A percentile compares a stretch with the other conserved stretches of the same genome.
Evolutionary conservation across 768 basidiomycete species (phyloP).

Genomic region (Symmetrospora coprosmae): DNA sequence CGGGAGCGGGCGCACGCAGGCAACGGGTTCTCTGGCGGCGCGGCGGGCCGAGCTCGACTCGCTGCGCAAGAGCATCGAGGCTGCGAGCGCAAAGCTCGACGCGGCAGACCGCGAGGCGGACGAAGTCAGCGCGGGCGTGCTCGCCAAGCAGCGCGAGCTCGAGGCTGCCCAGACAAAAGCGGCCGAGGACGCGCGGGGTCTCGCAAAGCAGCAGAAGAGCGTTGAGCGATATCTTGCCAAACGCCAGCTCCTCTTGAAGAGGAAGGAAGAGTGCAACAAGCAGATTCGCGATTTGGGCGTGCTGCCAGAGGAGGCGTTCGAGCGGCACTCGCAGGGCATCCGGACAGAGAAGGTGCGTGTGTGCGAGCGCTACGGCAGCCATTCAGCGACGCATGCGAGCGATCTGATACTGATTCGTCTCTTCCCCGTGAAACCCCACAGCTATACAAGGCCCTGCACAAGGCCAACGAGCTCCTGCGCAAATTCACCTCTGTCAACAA

Average conservation of each 20-base stretch:
- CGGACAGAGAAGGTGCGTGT: slow-evolving; percentile 58
- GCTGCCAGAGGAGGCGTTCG: slow-evolving; percentile 89
- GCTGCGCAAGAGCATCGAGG: slow-evolving; percentile 53
- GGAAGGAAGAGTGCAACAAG: slow-evolving; percentile 87
- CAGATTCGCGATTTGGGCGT: slow-evolving; percentile 94
- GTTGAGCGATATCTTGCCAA: slow-evolving; percentile 90
- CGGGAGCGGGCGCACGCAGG: slow-evolving; percentile 40
- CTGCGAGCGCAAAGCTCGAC: slow-evolving; percentile 51
- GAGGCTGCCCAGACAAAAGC: slow-evolving; percentile 72
- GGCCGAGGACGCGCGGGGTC: slow-evolving; percentile 66
- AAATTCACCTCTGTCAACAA: slow-evolving; percentile 98
- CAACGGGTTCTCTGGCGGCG: slow-evolving; percentile 53
- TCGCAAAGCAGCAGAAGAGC: slow-evolving; percentile 84
- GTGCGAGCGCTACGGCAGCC: no score
- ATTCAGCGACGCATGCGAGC: not conserved
- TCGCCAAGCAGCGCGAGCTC: slow-evolving; percentile 40
- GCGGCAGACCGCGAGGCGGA: no score
- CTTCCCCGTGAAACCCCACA: slow-evolving; percentile 35
- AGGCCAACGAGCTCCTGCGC: slow-evolving; percentile 79
- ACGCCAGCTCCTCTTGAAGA: slow-evolving; percentile 61
- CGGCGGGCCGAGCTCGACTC: slow-evolving; percentile 55
- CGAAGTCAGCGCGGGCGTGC: no score
- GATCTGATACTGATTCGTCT: no score
- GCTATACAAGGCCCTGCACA: slow-evolving; percentile 86
- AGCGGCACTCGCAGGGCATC: slow-evolving; percentile 77